These are phyloP conservation scores for Ramularia endophylla DNA, from an alignment of 2,329 filamentous ascomycete genomes.

Conservation along the genomic window DNA sequence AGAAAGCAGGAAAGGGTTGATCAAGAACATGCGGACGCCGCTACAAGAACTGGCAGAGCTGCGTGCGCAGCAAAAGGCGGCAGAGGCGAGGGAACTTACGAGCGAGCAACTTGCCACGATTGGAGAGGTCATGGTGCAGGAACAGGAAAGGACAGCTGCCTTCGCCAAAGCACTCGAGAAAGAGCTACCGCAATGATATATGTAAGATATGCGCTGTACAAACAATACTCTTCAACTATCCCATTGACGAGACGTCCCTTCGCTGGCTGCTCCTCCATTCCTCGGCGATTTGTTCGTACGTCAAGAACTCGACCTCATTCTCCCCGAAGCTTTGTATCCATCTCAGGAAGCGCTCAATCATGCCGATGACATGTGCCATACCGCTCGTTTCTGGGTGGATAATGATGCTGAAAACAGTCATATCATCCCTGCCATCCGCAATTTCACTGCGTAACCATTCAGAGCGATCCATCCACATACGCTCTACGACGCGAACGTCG, in stretches of 20 bases:
- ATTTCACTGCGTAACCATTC: slow-evolving; percentile 45
- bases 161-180: neutral
- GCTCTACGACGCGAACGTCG: slow-evolving; percentile 50
- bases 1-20: slow-evolving; percentile 37
- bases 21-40: slow-evolving; percentile 42
- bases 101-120: slow-evolving; percentile 37
- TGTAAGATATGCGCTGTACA: too few relatives aligned
- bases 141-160: slow-evolving; percentile 12
- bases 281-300: slow-evolving; percentile 39
- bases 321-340: slow-evolving; percentile 46
- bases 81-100: slow-evolving; percentile 33
- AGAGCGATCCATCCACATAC: slow-evolving; percentile 57
- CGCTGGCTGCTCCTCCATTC: slow-evolving; percentile 22
- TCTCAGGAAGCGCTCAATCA: slow-evolving; percentile 47
- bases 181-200: neutral
- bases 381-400: slow-evolving; percentile 55
- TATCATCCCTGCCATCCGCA: slow-evolving; percentile 28
- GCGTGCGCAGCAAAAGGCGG: slow-evolving; percentile 34
- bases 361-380: slow-evolving; percentile 56
- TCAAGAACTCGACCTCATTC: slow-evolving; percentile 40
- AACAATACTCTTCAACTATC: too few relatives aligned
- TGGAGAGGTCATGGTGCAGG: slow-evolving; percentile 35
- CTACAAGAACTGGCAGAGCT: slow-evolving; percentile 37
- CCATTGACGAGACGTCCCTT: slow-evolving; percentile 43
- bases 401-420: slow-evolving; percentile 47